Conservation (phyloP, 148 eudicot genomes). For the Camellia japonica region DNA sequence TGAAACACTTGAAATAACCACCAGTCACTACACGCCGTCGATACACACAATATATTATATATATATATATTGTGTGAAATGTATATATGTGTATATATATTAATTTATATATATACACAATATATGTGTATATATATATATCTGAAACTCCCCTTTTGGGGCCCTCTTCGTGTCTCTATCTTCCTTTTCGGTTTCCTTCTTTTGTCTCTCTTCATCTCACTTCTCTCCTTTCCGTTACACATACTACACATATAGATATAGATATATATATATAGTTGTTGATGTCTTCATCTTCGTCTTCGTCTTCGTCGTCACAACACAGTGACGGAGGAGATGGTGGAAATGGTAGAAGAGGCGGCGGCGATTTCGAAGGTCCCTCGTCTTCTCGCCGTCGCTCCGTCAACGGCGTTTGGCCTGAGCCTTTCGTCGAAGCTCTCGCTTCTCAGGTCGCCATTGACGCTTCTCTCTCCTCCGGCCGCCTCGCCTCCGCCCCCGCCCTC, state of each 20-base stretch:
- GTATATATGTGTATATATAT: background rate
- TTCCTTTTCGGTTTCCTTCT: slow-evolving; percentile 1
- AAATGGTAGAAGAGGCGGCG: slow-evolving; percentile 14
- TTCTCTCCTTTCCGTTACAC: slow-evolving; percentile 8
- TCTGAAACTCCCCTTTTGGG: background rate
- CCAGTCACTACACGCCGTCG: background rate
- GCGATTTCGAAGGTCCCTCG: slow-evolving; percentile 41
- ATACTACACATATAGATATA: background rate
- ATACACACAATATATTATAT: background rate
- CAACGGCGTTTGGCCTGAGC: slow-evolving; percentile 82
- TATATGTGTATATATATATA: background rate
- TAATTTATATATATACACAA: background rate
- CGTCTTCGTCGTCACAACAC: background rate
- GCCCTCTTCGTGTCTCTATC: slow-evolving; percentile 9
- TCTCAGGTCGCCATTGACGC: slow-evolving; percentile 60
- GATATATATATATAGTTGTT: background rate
- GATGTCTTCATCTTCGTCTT: slow-evolving; percentile 10
- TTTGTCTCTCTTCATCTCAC: slow-evolving; percentile 5
- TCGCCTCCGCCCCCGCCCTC: slow-evolving; percentile 68
- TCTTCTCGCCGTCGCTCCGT: slow-evolving; percentile 32
- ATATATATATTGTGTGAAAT: background rate
- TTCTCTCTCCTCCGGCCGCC: slow-evolving; percentile 44
- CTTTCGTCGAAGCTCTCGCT: slow-evolving; percentile 73
- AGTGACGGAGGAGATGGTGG: background rate
- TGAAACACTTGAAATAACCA: background rate